Conservation (phyloP, 2,329 filamentous ascomycete genomes). For the Lasiodiplodia sp. region DNA sequence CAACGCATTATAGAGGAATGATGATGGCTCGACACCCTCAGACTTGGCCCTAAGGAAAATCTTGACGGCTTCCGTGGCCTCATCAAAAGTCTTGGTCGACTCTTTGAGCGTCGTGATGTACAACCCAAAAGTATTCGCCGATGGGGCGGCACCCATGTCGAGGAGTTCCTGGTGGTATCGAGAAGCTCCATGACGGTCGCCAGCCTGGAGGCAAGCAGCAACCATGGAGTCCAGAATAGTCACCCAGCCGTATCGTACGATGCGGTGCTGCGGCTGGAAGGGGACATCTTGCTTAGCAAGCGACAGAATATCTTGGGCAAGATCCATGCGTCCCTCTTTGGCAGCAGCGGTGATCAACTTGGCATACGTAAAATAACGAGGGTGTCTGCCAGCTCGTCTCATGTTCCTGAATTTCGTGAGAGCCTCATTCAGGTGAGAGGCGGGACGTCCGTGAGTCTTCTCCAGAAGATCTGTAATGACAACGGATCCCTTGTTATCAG, state of each 20-base stretch:
- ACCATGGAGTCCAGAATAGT: constrained; percentile 97
- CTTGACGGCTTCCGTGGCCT: constrained; percentile 94
- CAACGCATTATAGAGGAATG: constrained; percentile 96
- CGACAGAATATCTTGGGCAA: constrained; percentile 84
- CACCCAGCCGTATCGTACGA: constrained; percentile 94
- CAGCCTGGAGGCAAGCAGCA: constrained; percentile 83
- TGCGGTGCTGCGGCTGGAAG: constrained; percentile 79
- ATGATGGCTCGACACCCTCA: constrained; percentile 94
- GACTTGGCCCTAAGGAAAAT: constrained; percentile 94
- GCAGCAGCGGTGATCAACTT: constrained; percentile 93
- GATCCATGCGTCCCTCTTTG: constrained; percentile 79
- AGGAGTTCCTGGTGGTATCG: constrained; percentile 91
- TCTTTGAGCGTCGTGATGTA: constrained; percentile 99
- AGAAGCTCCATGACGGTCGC: constrained; percentile 80
- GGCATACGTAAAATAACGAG: constrained; percentile 94
- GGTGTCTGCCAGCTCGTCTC: constrained; percentile 87
- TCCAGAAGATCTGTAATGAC: constrained; percentile 90
- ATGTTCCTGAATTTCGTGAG: constrained; percentile 89
- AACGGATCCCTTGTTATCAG: constrained; percentile 92
- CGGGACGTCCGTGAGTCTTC: constrained; percentile 75
- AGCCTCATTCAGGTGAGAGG: constrained; percentile 78
- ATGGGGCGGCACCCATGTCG: constrained; percentile 88
- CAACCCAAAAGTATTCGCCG: constrained; percentile 95
- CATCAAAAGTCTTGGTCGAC: constrained; percentile 95
- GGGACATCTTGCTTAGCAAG: constrained; percentile 93